Base-by-base conservation (phyloP, 2,329 filamentous ascomycete genomes). In the Penicillium sp. region DNA sequence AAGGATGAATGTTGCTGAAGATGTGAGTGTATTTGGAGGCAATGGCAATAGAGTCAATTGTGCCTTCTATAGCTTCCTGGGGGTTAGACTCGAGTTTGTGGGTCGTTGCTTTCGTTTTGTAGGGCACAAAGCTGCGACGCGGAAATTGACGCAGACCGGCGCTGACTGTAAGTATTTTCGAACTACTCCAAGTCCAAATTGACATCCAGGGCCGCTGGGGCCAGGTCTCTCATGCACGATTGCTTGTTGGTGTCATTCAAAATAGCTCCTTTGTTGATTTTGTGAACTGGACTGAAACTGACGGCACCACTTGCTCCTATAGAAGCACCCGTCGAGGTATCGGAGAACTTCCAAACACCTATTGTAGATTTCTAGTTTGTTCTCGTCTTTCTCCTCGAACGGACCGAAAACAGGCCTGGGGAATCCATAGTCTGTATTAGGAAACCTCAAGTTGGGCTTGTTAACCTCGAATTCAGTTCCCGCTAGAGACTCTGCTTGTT, bases 21-120 rank as follows among this genome's bases (percentile, higher is more conserved):
- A 52, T 36, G 3, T 58, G 58, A 1, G 48, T 21, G 19, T 55
- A 55, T 21, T 53, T 58, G 1, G 48, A 36, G 4, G 51, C 44
- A 17, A 55, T 21, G 13, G 41, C 29, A 19, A 55, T 36, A 31
- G 35, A 35, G 7, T 58, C 58, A 17, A 60, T 29, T 12, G 9
- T 25, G 4, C 43, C 29, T 7, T 27, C 21, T 1, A 12, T 27
- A 7, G 35, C 42, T 13, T 52, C 7, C 19, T 41, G n/a, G 0
- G 9, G 17, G 17, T 55, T 50, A 1, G 17, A 39, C 1, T 52
- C 9, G 5, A 55, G 48, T 12, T 53, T 48, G 17, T 35, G 38
- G 23, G 47, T 49, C 42, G 58, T 55, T 12, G 21, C 33, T 13
- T 51, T 60, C 58, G 55, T 60, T 9, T 51, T 52, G 27, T 33